Evolutionary conservation across 352 stramenopile species (phyloP), one percentile per base, ranked within the genome.

Genomic region (Aphanomyces invadans): DNA sequence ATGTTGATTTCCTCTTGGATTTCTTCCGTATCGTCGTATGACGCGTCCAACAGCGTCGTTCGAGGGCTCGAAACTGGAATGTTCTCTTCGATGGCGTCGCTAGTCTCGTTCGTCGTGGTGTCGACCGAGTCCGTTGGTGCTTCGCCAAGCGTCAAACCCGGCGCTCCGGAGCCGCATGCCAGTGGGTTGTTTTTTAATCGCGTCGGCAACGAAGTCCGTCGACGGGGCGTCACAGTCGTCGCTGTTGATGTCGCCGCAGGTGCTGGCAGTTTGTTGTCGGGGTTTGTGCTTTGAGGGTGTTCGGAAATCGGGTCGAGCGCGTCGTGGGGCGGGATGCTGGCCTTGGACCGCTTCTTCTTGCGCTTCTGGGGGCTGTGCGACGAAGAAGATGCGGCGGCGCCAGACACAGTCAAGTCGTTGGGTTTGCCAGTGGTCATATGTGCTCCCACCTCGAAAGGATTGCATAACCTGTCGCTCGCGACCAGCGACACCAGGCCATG

Each of bases 401-500:
- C 7, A 7, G 36, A 42, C 36, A 42, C 15, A 15, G 15, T 42
- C 36, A 42, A 33, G 26, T 63, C 55, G 26, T 21, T 19, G 19
- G 42, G 26, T 63, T 63, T 63, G 2, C 1, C 0, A 33, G 5
- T n/a, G n/a, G 4, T 63, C 33, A 17, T 1, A 23, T 44, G 39
- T 33, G 38, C 56, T 38, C 23, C 29, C 28, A 70, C 39, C 54
- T 64, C 38, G 44, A 88, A 88, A 15, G 79, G 81, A 55, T 86
- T 79, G 0, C 67, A 59, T 69, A 85, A 80, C 7, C 73, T 78
- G 52, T 88, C 79, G 29, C 81, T 80, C 0, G 80, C 77, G 1
- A 91, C 67, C 26, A 91, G 65, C 5, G 80, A 79, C 23, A 87
- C 82, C 17, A 91, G 71, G 2, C 82, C 82, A 48, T 91, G 80